These are phyloP conservation scores for Acer negundo DNA, from an alignment of 345 rosid species.

Conservation along the genomic window DNA sequence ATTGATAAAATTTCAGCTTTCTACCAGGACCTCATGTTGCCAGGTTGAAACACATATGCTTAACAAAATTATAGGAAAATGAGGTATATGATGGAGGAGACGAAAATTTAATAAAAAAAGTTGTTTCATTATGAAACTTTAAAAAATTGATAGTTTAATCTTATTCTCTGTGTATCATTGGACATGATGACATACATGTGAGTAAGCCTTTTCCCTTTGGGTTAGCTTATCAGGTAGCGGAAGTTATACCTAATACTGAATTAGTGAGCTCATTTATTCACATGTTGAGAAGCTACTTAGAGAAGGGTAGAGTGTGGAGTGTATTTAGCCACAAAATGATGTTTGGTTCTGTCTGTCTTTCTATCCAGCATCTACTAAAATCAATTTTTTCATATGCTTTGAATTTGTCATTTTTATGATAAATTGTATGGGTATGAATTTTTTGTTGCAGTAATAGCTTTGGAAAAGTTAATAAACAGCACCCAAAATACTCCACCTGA, in stretches of 20 bases:
- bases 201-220: background rate
- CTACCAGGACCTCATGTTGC: background rate
- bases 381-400: background rate
- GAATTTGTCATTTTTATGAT: background rate
- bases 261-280: background rate
- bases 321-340: conserved; percentile 2
- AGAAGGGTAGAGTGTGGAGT: background rate
- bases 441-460: conserved; percentile 52
- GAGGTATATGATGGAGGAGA: background rate
- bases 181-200: background rate
- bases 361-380: background rate
- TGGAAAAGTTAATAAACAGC: conserved; percentile 49
- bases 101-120: background rate
- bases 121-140: background rate
- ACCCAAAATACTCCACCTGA: conserved; percentile 62
- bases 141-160: conserved; percentile 1
- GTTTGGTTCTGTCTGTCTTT: background rate
- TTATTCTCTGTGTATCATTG: background rate
- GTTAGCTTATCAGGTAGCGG: background rate
- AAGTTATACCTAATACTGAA: conserved; percentile 3
- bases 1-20: background rate
- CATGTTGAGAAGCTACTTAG: background rate
- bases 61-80: background rate
- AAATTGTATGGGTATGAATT: background rate
- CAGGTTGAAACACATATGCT: conserved; percentile 4